phyloP scores from a whole-genome alignment of 352 stramenopile species.

The Paralagenidium karlingii region DNA sequence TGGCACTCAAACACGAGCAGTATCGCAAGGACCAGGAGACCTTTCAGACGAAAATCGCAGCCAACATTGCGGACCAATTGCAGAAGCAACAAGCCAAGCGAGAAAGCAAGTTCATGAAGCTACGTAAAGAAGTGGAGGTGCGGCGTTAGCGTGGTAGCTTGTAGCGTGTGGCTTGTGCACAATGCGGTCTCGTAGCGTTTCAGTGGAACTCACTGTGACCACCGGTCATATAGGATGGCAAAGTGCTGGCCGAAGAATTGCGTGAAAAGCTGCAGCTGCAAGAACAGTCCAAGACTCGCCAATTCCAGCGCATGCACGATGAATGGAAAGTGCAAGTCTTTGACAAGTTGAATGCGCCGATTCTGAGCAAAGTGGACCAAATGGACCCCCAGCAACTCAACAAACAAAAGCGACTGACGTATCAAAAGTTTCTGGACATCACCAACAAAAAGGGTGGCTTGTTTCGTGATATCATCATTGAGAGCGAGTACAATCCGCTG shows the following conservation, averaged over 20 bases:
- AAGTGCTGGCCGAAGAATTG: slow-evolving; percentile 40
- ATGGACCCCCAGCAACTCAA: slow-evolving; percentile 31
- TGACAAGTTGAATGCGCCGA: slow-evolving; percentile 58
- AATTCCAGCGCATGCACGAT: slow-evolving; percentile 60
- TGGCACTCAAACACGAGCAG: slow-evolving; percentile 61
- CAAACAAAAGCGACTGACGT: slow-evolving; percentile 36
- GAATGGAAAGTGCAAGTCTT: slow-evolving; percentile 55
- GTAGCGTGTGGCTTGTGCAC: too few relatives aligned
- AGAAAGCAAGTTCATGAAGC: slow-evolving; percentile 54
- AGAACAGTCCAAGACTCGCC: slow-evolving; percentile 38
- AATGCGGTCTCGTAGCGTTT: too few relatives aligned
- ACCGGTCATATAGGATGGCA: slow-evolving; percentile 21
- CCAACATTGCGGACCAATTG: slow-evolving; percentile 50
- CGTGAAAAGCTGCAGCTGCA: slow-evolving; percentile 49
- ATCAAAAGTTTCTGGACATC: slow-evolving; percentile 68
- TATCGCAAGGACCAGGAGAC: slow-evolving; percentile 57
- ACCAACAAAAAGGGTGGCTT: slow-evolving; percentile 60
- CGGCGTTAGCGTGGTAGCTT: neutral
- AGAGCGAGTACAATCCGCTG: slow-evolving; percentile 76
- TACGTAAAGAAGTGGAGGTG: slow-evolving; percentile 59
- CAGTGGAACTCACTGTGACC: neutral
- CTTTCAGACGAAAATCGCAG: slow-evolving; percentile 38
- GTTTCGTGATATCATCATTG: slow-evolving; percentile 77
- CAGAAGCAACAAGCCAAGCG: slow-evolving; percentile 47
- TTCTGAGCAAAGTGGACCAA: slow-evolving; percentile 29